Conservation (phyloP, 805 yeast genomes). For the Hanseniaspora jakobsenii region DNA sequence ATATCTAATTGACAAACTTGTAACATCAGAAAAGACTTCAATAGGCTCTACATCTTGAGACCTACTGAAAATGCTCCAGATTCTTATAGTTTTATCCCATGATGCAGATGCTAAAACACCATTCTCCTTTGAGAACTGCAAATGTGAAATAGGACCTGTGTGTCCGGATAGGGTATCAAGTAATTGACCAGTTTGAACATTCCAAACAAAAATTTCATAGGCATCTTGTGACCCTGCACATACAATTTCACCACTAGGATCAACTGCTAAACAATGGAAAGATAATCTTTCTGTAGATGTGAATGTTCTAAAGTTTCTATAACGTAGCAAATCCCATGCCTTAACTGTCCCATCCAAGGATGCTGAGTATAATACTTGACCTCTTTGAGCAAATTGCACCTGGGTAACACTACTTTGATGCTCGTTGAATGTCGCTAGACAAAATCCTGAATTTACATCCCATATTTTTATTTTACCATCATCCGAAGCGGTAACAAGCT, state of each 20-base stretch:
- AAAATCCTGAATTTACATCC: slow-evolving; percentile 89
- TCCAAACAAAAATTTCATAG: slow-evolving; percentile 90
- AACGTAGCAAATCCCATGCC: slow-evolving; percentile 92
- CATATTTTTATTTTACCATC: slow-evolving; percentile 95
- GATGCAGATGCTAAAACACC: slow-evolving; percentile 75
- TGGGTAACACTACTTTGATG: slow-evolving; percentile 83
- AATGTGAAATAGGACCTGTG: slow-evolving; percentile 84
- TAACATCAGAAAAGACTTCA: slow-evolving; percentile 70
- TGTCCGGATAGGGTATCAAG: slow-evolving; percentile 84
- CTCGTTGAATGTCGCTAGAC: slow-evolving; percentile 81
- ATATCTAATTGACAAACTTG: slow-evolving; percentile 73
- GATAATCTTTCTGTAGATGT: slow-evolving; percentile 84
- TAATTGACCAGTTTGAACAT: slow-evolving; percentile 88
- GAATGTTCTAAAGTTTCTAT: slow-evolving; percentile 86
- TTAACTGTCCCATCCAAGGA: slow-evolving; percentile 93
- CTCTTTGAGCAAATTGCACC: slow-evolving; percentile 74
- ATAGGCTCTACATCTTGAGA: slow-evolving; percentile 83
- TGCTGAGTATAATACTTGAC: slow-evolving; percentile 81
- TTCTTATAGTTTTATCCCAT: slow-evolving; percentile 90
- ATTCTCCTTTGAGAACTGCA: slow-evolving; percentile 73
- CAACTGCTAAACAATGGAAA: slow-evolving; percentile 81
- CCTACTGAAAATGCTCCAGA: slow-evolving; percentile 88
- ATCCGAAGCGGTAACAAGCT: slow-evolving; percentile 85
- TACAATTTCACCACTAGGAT: slow-evolving; percentile 92
- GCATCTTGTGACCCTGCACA: slow-evolving; percentile 88